Conservation (phyloP, 495 filamentous ascomycete species). For the Bombardia bombarda region DNA sequence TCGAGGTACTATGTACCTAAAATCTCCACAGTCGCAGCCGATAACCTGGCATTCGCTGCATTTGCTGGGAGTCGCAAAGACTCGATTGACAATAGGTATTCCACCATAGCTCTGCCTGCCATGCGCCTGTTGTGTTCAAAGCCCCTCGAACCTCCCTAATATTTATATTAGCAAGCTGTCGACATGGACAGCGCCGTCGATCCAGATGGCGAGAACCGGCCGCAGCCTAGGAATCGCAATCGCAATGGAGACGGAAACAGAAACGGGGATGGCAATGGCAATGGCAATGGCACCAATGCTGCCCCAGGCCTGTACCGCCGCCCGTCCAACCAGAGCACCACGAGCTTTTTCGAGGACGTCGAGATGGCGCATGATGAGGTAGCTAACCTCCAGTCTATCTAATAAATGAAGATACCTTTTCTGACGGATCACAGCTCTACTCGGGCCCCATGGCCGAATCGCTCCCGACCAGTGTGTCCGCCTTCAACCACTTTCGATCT, state of each 20-base stretch:
- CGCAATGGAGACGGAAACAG: too few species aligned
- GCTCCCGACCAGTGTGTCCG: constrained; percentile 80
- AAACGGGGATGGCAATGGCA: not conserved
- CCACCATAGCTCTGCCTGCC: constrained; percentile 3
- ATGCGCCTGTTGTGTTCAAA: not conserved
- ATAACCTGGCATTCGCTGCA: too few species aligned
- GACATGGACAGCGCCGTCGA: not conserved
- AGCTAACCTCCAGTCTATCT: constrained; percentile 1
- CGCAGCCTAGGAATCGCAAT: too few species aligned
- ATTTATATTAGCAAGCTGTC: not conserved
- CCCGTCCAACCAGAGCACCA: constrained; percentile 69
- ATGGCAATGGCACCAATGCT: not conserved
- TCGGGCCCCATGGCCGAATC: constrained; percentile 91
- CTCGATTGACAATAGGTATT: not conserved
- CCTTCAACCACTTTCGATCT: constrained; percentile 73
- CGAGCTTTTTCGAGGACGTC: constrained; percentile 87
- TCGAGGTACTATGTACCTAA: too few species aligned
- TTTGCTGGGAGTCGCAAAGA: too few species aligned
- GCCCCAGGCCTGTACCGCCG: constrained; percentile 42
- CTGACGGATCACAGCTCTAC: constrained; percentile 58
- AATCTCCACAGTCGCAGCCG: constrained; percentile 1
- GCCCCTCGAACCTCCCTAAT: not conserved
- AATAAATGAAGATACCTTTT: not conserved
- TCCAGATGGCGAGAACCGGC: not conserved
- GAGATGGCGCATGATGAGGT: constrained; percentile 98